phyloP scores from a whole-genome alignment of 2,329 filamentous ascomycete species.

The Epichloe amarillans region DNA sequence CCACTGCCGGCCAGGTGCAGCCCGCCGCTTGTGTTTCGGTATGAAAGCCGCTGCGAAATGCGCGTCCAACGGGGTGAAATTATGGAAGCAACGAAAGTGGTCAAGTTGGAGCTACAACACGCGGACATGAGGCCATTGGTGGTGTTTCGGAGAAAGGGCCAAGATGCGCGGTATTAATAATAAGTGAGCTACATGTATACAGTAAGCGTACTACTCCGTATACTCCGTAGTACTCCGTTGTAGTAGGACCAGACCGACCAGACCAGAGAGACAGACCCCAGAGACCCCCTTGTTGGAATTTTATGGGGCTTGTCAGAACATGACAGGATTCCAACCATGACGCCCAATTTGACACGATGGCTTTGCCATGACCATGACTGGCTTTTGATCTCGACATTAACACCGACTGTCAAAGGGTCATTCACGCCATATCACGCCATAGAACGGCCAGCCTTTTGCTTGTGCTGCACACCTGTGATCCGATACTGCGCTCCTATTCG shows the following conservation, averaged over 20 bases:
- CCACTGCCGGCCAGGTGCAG: too few relatives aligned
- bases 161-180: too few relatives aligned
- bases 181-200: too few relatives aligned
- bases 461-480: neutral
- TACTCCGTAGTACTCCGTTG: too few relatives aligned
- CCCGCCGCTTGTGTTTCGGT: too few relatives aligned
- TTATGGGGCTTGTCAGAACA: conserved; percentile 1
- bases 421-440: neutral
- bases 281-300: neutral
- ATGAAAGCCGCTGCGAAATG: too few relatives aligned
- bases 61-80: too few relatives aligned
- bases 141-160: neutral
- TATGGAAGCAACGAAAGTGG: neutral
- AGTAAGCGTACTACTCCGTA: neutral
- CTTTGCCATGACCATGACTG: neutral
- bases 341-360: neutral
- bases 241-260: too few relatives aligned
- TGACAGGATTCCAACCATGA: neutral
- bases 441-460: neutral
- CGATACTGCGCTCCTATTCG: neutral
- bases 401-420: neutral
- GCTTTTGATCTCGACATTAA: neutral
- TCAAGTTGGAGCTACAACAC: too few relatives aligned
- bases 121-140: too few relatives aligned
- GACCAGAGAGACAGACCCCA: too few relatives aligned